Conservation (phyloP, 2,329 filamentous ascomycete genomes). For the Aspergillus ustus region DNA sequence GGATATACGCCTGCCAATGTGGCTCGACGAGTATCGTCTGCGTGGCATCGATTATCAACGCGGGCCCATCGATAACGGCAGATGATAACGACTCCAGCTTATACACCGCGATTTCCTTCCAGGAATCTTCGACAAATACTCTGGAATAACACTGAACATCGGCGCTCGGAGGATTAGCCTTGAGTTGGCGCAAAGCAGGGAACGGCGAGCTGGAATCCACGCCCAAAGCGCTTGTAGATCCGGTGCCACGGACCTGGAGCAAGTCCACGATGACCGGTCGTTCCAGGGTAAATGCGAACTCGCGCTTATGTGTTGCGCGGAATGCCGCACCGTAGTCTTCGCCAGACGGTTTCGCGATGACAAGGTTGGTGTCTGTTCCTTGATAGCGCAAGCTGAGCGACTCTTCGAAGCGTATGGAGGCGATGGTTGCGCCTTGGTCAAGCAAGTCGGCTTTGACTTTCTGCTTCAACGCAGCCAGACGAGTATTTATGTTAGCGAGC, state of each 20-base stretch:
- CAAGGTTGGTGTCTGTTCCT: conserved; percentile 55
- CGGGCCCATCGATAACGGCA: conserved; percentile 64
- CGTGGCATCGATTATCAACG: conserved; percentile 72
- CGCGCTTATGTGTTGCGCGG: conserved; percentile 81
- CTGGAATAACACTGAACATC: conserved; percentile 42
- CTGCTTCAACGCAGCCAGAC: conserved; percentile 33
- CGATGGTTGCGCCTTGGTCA: conserved; percentile 25
- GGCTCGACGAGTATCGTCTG: conserved; percentile 93
- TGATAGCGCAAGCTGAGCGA: conserved; percentile 56
- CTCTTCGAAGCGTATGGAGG: conserved; percentile 32
- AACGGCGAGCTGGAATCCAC: background rate
- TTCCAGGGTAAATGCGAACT: conserved; percentile 73
- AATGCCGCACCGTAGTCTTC: conserved; percentile 57
- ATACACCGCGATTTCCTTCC: conserved; percentile 31
- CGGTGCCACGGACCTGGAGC: background rate
- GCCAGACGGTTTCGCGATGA: conserved; percentile 55
- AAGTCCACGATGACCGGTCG: background rate
- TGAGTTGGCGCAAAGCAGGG: background rate
- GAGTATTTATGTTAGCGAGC: conserved; percentile 54
- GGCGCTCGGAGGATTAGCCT: background rate
- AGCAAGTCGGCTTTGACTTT: conserved; percentile 49
- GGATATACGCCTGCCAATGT: conserved; percentile 72
- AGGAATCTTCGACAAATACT: conserved; percentile 47
- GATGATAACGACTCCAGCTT: conserved; percentile 32
- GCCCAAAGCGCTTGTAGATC: background rate